phyloP scores from a whole-genome alignment of 1,139 yeast species.

The Kurtzmaniella quercitrusa region DNA sequence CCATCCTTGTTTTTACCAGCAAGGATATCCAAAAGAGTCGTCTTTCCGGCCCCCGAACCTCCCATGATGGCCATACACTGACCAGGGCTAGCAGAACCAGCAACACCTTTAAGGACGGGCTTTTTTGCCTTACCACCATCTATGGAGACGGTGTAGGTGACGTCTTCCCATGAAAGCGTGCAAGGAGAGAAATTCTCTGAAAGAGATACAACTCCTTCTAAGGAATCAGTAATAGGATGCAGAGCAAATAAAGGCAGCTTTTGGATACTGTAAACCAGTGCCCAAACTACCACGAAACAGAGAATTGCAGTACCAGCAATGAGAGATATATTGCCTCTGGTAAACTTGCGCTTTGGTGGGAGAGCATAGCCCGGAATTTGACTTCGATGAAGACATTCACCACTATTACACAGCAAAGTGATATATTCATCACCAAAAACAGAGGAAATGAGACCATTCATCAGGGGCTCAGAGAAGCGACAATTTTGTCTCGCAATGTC shows the following conservation, averaged over 20 bases:
- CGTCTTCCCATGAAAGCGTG: conserved; percentile 67
- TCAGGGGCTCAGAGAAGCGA: conserved; percentile 87
- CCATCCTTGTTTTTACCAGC: conserved; percentile 89
- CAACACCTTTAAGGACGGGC: conserved; percentile 54
- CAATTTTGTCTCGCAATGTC: conserved; percentile 60
- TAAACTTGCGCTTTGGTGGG: conserved; percentile 56
- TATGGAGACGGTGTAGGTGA: conserved; percentile 52
- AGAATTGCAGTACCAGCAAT: conserved; percentile 48
- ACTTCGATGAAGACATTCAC: conserved; percentile 89
- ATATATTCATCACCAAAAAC: conserved; percentile 93
- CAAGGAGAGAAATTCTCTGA: conserved; percentile 69
- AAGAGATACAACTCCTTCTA: conserved; percentile 18
- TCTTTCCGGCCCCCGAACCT: conserved; percentile 97
- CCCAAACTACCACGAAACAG: conserved; percentile 32
- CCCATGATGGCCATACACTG: conserved; percentile 96
- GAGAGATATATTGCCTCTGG: conserved; percentile 47
- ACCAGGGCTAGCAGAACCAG: conserved; percentile 80
- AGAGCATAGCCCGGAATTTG: conserved; percentile 85
- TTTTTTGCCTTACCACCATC: conserved; percentile 31
- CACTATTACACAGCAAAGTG: conserved; percentile 72
- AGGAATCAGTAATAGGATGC: conserved; percentile 5
- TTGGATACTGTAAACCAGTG: conserved; percentile 50
- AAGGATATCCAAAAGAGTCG: conserved; percentile 83
- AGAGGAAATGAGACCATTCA: conserved; percentile 84
- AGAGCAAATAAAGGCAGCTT: conserved; percentile 60